Evolutionary conservation across 768 basidiomycete genomes (phyloP).

Genomic region (Clavulina sp.): DNA sequence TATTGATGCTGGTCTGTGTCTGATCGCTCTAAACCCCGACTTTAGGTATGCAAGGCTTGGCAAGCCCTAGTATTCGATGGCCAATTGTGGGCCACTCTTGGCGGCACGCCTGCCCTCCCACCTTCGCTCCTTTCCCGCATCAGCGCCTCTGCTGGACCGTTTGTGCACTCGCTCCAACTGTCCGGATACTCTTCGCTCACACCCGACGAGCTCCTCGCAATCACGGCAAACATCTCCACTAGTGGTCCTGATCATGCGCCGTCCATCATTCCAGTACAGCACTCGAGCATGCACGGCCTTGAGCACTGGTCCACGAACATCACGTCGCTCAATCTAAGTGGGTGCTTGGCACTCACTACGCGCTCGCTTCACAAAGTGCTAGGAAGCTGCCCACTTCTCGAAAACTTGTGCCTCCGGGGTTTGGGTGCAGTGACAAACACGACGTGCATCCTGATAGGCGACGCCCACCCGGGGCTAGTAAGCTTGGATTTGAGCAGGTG

Average conservation of each 20-base stretch:
- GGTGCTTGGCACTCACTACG: conserved; percentile 49
- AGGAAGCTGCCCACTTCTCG: conserved; percentile 40
- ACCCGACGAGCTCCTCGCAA: conserved; percentile 1
- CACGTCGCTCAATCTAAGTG: conserved; percentile 49
- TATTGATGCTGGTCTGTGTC: neutral
- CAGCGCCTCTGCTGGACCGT: conserved; percentile 39
- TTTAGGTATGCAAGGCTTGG: conserved; percentile 65
- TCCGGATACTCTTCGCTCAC: conserved; percentile 23
- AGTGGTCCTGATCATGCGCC: neutral
- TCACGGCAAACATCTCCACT: conserved; percentile 16
- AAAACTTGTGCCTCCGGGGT: conserved; percentile 46
- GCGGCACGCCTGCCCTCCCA: conserved; percentile 37
- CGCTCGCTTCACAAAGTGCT: conserved; percentile 54
- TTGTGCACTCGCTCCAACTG: conserved; percentile 43
- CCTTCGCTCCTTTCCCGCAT: conserved; percentile 34
- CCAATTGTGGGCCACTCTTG: conserved; percentile 60
- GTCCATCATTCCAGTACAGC: neutral
- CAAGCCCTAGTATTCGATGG: conserved; percentile 62
- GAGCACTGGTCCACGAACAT: conserved; percentile 36
- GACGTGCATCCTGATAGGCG: conserved; percentile 51
- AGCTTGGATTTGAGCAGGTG: conserved; percentile 60
- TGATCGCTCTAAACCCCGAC: conserved; percentile 3
- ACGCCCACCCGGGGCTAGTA: conserved; percentile 36
- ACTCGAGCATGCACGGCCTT: neutral
- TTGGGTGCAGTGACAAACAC: conserved; percentile 50